Conservation (phyloP, 2,329 filamentous ascomycete species). For the Beauveria medogensis region DNA sequence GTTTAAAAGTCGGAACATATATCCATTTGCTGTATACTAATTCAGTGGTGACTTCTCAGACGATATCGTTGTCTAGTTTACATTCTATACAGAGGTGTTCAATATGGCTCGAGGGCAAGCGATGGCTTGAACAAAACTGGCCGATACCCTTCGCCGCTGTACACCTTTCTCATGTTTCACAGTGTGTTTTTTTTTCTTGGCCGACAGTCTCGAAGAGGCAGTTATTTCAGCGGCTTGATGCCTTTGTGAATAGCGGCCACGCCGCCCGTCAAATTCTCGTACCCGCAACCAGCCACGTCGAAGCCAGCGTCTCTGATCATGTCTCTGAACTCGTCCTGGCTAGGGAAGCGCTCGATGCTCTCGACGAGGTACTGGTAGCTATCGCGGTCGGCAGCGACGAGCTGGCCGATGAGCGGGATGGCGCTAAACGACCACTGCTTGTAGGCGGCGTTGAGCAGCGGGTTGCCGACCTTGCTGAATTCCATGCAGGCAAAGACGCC, state of each 20-base stretch:
- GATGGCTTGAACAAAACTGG: background rate
- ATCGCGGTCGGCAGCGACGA: slow-evolving; percentile 88
- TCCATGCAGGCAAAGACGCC: slow-evolving; percentile 95
- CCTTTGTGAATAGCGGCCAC: slow-evolving; percentile 96
- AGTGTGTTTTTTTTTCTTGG: background rate
- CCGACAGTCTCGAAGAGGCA: background rate
- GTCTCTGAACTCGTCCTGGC: slow-evolving; percentile 70
- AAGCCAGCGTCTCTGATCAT: slow-evolving; percentile 86
- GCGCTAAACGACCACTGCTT: slow-evolving; percentile 93
- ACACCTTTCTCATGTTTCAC: background rate
- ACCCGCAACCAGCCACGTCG: slow-evolving; percentile 70
- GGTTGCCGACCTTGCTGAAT: slow-evolving; percentile 75
- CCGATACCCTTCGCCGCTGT: background rate
- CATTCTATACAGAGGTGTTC: background rate
- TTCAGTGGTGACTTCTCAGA: background rate
- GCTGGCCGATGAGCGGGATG: slow-evolving; percentile 89
- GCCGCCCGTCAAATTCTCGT: slow-evolving; percentile 84
- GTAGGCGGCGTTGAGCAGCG: slow-evolving; percentile 76
- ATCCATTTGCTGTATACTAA: background rate
- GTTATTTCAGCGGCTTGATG: slow-evolving; percentile 60
- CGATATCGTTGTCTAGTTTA: background rate
- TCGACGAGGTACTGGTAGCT: slow-evolving; percentile 98
- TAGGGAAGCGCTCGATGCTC: slow-evolving; percentile 90
- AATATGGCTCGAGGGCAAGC: background rate
- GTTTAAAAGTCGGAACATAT: slow-evolving; percentile 10